Evolutionary conservation across 371 early-diverging fungal genomes (phyloP).

Genomic region (Haplosporangium sp.): DNA sequence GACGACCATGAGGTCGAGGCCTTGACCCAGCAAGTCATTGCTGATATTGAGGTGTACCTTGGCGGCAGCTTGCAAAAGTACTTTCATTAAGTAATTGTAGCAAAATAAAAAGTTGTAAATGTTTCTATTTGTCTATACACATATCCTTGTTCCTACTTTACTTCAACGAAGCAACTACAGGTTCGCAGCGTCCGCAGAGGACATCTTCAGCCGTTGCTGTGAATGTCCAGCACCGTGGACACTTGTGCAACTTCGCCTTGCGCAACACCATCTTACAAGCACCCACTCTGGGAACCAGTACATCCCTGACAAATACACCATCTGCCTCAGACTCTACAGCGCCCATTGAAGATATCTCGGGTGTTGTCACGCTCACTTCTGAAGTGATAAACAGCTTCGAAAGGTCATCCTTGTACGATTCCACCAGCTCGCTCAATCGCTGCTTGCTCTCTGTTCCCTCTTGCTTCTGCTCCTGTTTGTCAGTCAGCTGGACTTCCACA

Average conservation of each 20-base stretch:
- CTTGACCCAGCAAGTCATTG: conserved; percentile 83
- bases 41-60: conserved; percentile 86
- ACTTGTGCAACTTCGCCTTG: conserved; percentile 49
- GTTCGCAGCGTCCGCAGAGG: conserved; percentile 41
- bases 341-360: background rate
- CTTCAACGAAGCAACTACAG: conserved; percentile 23
- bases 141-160: too few relatives aligned
- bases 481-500: conserved; percentile 56
- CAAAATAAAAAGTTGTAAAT: too few relatives aligned
- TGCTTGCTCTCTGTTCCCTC: conserved; percentile 40
- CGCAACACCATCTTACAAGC: conserved; percentile 48
- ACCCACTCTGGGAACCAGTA: conserved; percentile 44
- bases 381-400: conserved; percentile 63
- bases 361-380: conserved; percentile 35
- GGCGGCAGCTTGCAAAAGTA: conserved; percentile 90
- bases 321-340: background rate
- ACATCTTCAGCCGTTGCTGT: conserved; percentile 24
- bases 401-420: conserved; percentile 21
- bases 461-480: conserved; percentile 1
- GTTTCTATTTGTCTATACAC: too few relatives aligned
- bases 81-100: conserved; percentile 62
- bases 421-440: conserved; percentile 14
- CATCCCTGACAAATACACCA: conserved; percentile 20
- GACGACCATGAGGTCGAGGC: conserved; percentile 83
- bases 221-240: conserved; percentile 56